Evolutionary conservation across 306 rosid species (phyloP), one percentile per base, ranked within the genome.

Genomic region (Rosa multiflora): DNA sequence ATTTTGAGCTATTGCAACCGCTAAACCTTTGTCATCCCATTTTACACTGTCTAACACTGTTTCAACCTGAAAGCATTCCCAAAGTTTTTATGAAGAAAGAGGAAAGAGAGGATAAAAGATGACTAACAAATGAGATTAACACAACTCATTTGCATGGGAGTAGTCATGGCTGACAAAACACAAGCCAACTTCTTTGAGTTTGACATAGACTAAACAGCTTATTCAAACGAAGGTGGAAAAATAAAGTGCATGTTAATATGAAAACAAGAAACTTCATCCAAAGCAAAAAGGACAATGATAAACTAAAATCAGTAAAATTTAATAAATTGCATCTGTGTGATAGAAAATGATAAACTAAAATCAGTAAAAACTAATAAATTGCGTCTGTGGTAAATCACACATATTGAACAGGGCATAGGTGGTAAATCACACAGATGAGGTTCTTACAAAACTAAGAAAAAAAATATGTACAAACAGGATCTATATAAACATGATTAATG

Each of bases 21-120:
- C 91, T 79, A 92, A 83, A 77, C 99, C 99, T 80, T 91, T 92
- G 35, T 90, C 82, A 80, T 94, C 97, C 99, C 97, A 92, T 85
- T 92, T 94, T 76, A 94, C 70, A 81, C 80, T 73, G 75, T 92
- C 90, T 66, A 92, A 48, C 78, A 92, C 79, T 23, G 63, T 81
- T n/a, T 86, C 87, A 52, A 90, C 96, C 98, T 92, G 97, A 86
- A 85, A 84, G 72, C 75, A 20, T 35, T 43, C 37, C 35, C 68
- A 78, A 68, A 71, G 26, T 52, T 52, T 63, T 39, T n/a, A 63
- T 32, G 63, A 46, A 6, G 29, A 58, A 53, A 70, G 42, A 32
- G 8, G 69, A 52, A 20, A 51, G n/a, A n/a, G 73, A 20, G 40
- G 3, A n/a, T 20, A 11, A 59, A 8, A 67, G 14, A 53, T 1